Evolutionary conservation across 768 basidiomycete genomes (phyloP), one percentile per base, ranked within the genome.

Genomic region (Cantharellus anzutake): DNA sequence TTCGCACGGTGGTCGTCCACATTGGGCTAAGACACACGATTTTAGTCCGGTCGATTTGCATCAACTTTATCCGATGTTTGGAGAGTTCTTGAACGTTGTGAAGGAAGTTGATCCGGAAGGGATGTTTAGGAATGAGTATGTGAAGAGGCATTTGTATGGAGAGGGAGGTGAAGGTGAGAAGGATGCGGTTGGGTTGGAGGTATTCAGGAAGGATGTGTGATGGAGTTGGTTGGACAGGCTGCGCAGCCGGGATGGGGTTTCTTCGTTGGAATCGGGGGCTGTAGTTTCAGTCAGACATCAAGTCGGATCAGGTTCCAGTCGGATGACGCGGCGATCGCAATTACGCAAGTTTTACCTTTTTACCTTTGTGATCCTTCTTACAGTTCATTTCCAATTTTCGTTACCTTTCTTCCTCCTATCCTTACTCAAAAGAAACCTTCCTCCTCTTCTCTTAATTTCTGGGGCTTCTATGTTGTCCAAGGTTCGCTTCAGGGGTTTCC

Each of bases 11-110:
- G 94, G 91, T 3, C 77, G 87, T 53, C 92, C 94, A 4, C 94
- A 98, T 73, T 98, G 94, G 94, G 94, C 92, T 0, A 98, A 98
- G 71, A 78, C 87, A 29, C 94, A 97, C 68, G 71, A 72, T 34
- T 75, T 93, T 42, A 73, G 76, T 51, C 85, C 86, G 2, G 74
- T 75, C 51, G 70, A 73, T 40, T 76, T 96, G 59, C 78, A 79
- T 57, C 67, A 65, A 59, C 71, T 86, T 5, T 98, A 98, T 71
- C 86, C 92, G 29, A 77, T 74, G 61, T 96, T 91, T 70, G 78
- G 81, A 64, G 81, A 84, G 65, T 97, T 89, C 71, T 71, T 78
- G 37, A 68, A 70, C 50, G 78, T 93, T 55, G 70, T 92, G 51
- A 69, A 80, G 50, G 67, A 73, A 4, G 81, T 84, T 20, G 94